These are phyloP conservation scores for Mycena polygramma DNA, from an alignment of 768 basidiomycete genomes.

Conservation along the genomic window DNA sequence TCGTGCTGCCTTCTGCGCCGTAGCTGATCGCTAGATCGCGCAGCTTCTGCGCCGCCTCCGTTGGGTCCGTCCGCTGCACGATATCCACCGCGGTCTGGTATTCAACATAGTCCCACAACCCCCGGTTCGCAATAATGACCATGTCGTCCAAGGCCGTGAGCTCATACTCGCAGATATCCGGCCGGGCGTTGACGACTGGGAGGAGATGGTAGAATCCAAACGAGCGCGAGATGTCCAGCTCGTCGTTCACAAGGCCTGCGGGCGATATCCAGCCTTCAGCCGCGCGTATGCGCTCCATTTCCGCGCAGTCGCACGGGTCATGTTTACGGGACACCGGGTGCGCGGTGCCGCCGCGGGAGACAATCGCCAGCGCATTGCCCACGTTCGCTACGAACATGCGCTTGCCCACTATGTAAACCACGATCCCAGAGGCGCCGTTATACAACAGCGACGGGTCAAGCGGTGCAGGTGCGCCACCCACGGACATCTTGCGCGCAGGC, in stretches of 20 bases:
- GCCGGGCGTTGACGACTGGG: conserved; percentile 91
- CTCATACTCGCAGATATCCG: conserved; percentile 77
- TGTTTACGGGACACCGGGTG: conserved; percentile 83
- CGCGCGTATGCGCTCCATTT: conserved; percentile 87
- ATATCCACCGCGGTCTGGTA: conserved; percentile 98
- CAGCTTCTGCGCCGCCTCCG: conserved; percentile 95
- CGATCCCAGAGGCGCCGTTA: conserved; percentile 89
- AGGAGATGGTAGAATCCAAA: conserved; percentile 94
- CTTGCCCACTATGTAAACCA: conserved; percentile 85
- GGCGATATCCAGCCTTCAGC: conserved; percentile 97
- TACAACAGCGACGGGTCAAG: conserved; percentile 64
- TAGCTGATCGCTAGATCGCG: conserved; percentile 98
- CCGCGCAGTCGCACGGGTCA: conserved; percentile 88
- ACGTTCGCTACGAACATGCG: conserved; percentile 91
- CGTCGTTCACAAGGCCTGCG: conserved; percentile 91
- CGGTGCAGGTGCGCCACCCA: conserved; percentile 42
- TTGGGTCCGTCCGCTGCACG: conserved; percentile 71
- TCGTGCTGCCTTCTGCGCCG: conserved; percentile 91
- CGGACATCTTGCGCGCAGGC: conserved; percentile 76
- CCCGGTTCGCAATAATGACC: conserved; percentile 93
- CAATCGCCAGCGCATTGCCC: conserved; percentile 89
- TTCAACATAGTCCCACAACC: conserved; percentile 94
- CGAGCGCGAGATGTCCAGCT: conserved; percentile 88
- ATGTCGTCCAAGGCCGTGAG: conserved; percentile 92
- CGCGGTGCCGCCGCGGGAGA: conserved; percentile 83